Base-by-base conservation (phyloP, 106 monocot genomes). In the Agapanthus africanus region DNA sequence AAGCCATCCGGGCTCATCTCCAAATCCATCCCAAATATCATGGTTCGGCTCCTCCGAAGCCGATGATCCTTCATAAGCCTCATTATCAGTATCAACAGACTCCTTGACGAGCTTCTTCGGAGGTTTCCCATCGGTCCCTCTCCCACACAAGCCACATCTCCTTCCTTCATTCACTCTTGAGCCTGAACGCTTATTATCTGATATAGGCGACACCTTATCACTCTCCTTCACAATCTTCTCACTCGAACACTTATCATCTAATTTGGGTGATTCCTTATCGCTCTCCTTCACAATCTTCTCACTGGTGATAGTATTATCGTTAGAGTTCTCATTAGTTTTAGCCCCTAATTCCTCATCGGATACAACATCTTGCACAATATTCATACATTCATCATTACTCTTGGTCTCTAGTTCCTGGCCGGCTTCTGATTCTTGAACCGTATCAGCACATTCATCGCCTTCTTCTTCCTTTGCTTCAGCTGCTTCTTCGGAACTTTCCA, bases 11-110 rank as follows among this genome's bases (percentile, higher is more conserved):
- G 88, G 91, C 32, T 91, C 88, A 80, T 86, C 83, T 28, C 91
- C 95, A 80, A 95, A 95, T 8, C 95, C 95, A 85, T 95, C 95
- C 88, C 83, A 88, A 5, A 79, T 64, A 79, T 95, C 86, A 77
- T 91, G 91, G 27, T 91, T 86, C 7, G 86, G 77, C 42, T 95
- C 95, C 68, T 95, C 95, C 31, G 86, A 91, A 67, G 85, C 81
- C 6, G 87, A 81, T 38, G 85, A 75, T 16, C 85, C 91, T 79
- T 87, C 83, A 54, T 80, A 91, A 8, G 79, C 78, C 67, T 91
- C 95, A 50, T 95, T 81, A 64, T 95, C 91, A 75, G 91, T 95
- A 27, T 88, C 95, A 59, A 68, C 69, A 11, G 74, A 71, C 65
- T 86, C 95, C 26, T 65, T 79, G 14, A 82, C 68, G 54, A 86